Base-by-base conservation (phyloP, 78 protist species). In the Protostelium mycophagum region DNA sequence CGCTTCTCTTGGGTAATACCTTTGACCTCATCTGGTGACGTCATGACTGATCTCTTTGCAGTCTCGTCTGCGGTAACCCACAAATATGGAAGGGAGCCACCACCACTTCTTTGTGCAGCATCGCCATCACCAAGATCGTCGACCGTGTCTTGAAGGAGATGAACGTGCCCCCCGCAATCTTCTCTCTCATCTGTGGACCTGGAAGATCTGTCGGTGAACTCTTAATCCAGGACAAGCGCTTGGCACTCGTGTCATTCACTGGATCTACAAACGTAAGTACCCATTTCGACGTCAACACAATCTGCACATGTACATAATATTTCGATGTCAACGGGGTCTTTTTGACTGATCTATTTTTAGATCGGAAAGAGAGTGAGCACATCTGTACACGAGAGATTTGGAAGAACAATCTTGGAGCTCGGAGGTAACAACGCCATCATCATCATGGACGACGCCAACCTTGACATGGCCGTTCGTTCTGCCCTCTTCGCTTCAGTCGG, bases 361-460 rank as follows among this genome's bases (percentile, higher is more conserved):
- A 51, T 89, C 31, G 98, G 98, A 83, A 86, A 90, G 37, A 37
- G 91, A 37, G 96, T 97, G 63, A 83, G 90, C 34, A 31, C 36
- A 5, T 73, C 34, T 5, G 97, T 97, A 25, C 94, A 92, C 37
- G 34, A 37, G 28, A 91, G 97, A 87, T 97, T 97, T 86, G 98
- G 98, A 38, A 31, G 90, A 16, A 37, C 97, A 89, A 92, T 97
- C 16, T 90, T 97, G 23, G 99, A 97, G 86, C 89, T 96, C 28
- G 99, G 99, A 36, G 99, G 99, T 84, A 97, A 97, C 95, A 97
- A 97, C 90, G 99, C 98, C 88, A 34, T 97, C 87, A 38, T 97
- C 34, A 96, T 96, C 38, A 93, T 94, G 73, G 96, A 94, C 38
- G 97, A 96, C 51, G 98, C 98, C 83, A 85, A 97, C 88, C 5